These are phyloP conservation scores for Debaryomyces robertsiae DNA, from an alignment of 1,139 yeast genomes.

Conservation along the genomic window DNA sequence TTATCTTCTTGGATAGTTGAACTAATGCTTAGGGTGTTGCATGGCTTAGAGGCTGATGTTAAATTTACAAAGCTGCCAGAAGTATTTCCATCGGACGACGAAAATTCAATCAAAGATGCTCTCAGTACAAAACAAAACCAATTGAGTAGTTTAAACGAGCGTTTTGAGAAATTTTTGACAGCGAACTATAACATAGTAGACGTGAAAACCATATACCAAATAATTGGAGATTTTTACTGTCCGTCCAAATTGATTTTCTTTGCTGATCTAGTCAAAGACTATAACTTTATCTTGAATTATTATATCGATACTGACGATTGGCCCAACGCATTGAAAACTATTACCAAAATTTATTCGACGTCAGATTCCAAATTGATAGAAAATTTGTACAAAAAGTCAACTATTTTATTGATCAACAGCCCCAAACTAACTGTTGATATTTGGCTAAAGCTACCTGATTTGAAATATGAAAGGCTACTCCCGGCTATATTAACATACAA, in stretches of 20 bases:
- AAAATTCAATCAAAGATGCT: slow-evolving; percentile 1
- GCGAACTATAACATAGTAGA: slow-evolving; percentile 56
- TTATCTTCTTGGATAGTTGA: slow-evolving; percentile 87
- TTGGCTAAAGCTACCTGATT: slow-evolving; percentile 63
- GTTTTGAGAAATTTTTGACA: slow-evolving; percentile 55
- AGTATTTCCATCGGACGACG: neutral
- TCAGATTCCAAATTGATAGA: slow-evolving; percentile 35
- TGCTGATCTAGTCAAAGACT: slow-evolving; percentile 72
- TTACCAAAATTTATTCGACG: slow-evolving; percentile 48
- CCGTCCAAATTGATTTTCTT: slow-evolving; percentile 63
- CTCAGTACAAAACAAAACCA: slow-evolving; percentile 7
- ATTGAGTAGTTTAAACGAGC: slow-evolving; percentile 25
- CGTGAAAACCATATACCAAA: slow-evolving; percentile 67
- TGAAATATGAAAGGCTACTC: slow-evolving; percentile 62
- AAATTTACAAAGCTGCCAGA: slow-evolving; percentile 8
- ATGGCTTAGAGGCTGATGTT: slow-evolving; percentile 24
- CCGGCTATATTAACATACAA: slow-evolving; percentile 78
- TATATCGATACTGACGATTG: slow-evolving; percentile 73
- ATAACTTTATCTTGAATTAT: slow-evolving; percentile 65
- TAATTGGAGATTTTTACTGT: slow-evolving; percentile 67
- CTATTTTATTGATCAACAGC: slow-evolving; percentile 64
- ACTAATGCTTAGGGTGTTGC: slow-evolving; percentile 38
- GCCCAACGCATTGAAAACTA: slow-evolving; percentile 66
- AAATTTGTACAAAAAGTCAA: slow-evolving; percentile 65
- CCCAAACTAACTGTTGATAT: slow-evolving; percentile 74